Percentiles rank a stretch among this genome's conserved stretches.
Conservation (phyloP, 2,329 filamentous ascomycete genomes). For the Aspergillus fumigatus region DNA sequence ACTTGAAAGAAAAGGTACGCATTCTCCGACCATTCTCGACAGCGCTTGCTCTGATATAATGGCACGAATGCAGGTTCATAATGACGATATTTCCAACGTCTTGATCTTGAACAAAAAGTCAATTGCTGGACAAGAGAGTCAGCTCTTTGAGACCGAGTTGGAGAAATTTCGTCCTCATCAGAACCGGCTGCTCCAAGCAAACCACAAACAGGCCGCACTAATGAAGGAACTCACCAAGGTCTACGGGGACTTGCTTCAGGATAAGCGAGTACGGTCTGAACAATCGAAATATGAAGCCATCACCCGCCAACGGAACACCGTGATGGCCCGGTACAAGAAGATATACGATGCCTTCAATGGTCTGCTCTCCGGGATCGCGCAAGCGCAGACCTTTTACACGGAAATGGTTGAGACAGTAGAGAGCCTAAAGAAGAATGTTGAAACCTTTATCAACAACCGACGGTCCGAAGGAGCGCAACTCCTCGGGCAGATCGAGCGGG, state of each 20-base stretch:
- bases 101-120: slow-evolving; percentile 97
- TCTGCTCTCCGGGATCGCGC: slow-evolving; percentile 75
- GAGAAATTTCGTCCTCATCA: slow-evolving; percentile 96
- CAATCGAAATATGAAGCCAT: slow-evolving; percentile 93
- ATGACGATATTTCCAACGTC: slow-evolving; percentile 95
- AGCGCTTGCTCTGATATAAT: neutral
- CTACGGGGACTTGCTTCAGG: slow-evolving; percentile 84
- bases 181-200: slow-evolving; percentile 83
- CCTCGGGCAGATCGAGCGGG: slow-evolving; percentile 79
- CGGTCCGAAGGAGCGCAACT: slow-evolving; percentile 86
- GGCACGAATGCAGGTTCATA: slow-evolving; percentile 63
- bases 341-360: slow-evolving; percentile 91
- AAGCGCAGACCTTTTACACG: slow-evolving; percentile 87
- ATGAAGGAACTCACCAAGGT: slow-evolving; percentile 90
- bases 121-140: slow-evolving; percentile 83
- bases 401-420: slow-evolving; percentile 96
- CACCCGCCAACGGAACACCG: slow-evolving; percentile 73
- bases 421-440: slow-evolving; percentile 90
- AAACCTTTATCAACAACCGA: slow-evolving; percentile 93
- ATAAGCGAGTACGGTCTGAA: slow-evolving; percentile 88
- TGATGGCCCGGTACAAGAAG: slow-evolving; percentile 82
- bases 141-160: slow-evolving; percentile 92
- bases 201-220: slow-evolving; percentile 87
- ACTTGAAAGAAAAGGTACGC: slow-evolving; percentile 91
- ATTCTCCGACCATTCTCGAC: neutral